Percentiles rank a stretch among this genome's conserved stretches.
Evolutionary conservation across 768 basidiomycete species (phyloP).

Genomic region (Panellus pusillus): DNA sequence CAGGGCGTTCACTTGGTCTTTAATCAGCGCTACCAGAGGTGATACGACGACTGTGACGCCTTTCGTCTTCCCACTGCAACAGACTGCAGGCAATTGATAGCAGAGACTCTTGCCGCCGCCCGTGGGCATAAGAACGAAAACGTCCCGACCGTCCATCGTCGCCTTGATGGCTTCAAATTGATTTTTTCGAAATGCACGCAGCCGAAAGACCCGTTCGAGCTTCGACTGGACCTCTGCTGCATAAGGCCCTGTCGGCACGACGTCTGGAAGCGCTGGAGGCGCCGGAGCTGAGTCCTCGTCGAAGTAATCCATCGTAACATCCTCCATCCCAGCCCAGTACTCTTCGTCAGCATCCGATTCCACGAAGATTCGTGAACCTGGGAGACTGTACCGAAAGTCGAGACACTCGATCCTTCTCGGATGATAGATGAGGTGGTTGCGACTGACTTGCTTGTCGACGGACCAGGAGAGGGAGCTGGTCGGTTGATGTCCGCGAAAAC

Average conservation of each 20-base stretch:
- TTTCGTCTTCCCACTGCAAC: slow-evolving; percentile 62
- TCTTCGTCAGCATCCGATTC: slow-evolving; percentile 40
- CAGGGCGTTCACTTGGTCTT: slow-evolving; percentile 80
- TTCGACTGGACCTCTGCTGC: slow-evolving; percentile 50
- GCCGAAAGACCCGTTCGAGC: slow-evolving; percentile 59
- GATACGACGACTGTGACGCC: slow-evolving; percentile 91
- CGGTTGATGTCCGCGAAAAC: not conserved
- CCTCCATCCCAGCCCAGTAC: slow-evolving; percentile 49
- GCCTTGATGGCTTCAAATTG: slow-evolving; percentile 87
- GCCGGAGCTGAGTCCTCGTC: slow-evolving; percentile 23
- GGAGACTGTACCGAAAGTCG: not conserved
- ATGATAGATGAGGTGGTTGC: not conserved
- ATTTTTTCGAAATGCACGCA: slow-evolving; percentile 72
- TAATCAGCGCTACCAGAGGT: slow-evolving; percentile 85
- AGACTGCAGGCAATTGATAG: slow-evolving; percentile 89
- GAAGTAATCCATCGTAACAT: slow-evolving; percentile 32
- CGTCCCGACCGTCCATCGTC: slow-evolving; percentile 77
- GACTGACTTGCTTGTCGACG: not conserved
- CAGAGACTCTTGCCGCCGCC: slow-evolving; percentile 91
- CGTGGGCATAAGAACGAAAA: slow-evolving; percentile 95
- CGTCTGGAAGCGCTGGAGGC: slow-evolving; percentile 13
- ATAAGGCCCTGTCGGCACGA: slow-evolving; percentile 19
- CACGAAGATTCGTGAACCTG: slow-evolving; percentile 1
- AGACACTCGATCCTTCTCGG: not conserved
- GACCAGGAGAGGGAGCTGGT: not conserved